Evolutionary conservation across 768 basidiomycete genomes (phyloP).

Genomic region (Boletus fagicola): DNA sequence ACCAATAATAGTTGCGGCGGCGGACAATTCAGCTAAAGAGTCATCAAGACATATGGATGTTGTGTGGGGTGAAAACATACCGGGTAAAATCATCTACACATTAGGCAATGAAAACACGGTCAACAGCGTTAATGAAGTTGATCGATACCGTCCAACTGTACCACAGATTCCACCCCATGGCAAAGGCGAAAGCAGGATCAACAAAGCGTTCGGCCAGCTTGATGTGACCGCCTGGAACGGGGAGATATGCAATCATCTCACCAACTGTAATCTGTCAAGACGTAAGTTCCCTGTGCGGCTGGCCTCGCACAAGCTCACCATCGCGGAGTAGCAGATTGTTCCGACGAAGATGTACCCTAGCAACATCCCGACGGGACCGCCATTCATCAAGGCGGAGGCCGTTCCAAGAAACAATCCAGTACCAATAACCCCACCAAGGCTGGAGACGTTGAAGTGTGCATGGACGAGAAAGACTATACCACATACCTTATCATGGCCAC

Average conservation of each 20-base stretch:
- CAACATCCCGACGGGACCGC: conserved; percentile 44
- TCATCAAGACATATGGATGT: neutral
- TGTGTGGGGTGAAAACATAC: conserved; percentile 1
- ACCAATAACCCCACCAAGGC: conserved; percentile 38
- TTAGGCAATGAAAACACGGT: neutral
- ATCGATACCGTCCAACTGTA: conserved; percentile 34
- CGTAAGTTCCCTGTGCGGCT: neutral
- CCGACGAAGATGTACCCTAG: conserved; percentile 39
- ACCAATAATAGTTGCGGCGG: conserved; percentile 48
- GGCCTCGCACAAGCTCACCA: conserved; percentile 22
- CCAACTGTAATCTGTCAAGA: conserved; percentile 28
- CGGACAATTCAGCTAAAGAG: conserved; percentile 40
- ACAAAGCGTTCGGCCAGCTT: conserved; percentile 46
- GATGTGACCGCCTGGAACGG: conserved; percentile 43
- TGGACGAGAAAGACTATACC: neutral
- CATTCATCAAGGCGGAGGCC: conserved; percentile 30
- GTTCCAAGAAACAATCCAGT: conserved; percentile 33
- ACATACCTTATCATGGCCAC: conserved; percentile 30
- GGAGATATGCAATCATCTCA: conserved; percentile 45
- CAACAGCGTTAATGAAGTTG: conserved; percentile 11
- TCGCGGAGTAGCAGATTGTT: conserved; percentile 32
- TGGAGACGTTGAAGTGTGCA: neutral
- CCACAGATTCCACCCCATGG: conserved; percentile 40
- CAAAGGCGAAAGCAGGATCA: conserved; percentile 41
- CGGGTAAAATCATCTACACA: conserved; percentile 17